Evolutionary conservation across 331 rosid genomes (phyloP).

Genomic region (Dryas integrifolia): DNA sequence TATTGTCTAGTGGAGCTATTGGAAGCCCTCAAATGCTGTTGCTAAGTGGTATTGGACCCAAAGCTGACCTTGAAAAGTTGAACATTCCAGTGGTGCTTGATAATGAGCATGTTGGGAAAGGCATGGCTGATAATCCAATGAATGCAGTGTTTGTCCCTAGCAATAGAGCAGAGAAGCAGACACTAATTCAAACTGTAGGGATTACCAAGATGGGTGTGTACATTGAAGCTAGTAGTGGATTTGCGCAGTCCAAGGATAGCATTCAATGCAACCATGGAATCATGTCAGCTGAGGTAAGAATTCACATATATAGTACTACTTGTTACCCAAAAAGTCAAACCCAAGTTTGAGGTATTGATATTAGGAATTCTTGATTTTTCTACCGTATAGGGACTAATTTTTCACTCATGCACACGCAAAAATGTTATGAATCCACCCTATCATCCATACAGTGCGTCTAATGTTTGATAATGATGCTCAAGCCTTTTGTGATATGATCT

Average conservation of each 20-base stretch:
- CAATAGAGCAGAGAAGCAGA: constrained; percentile 46
- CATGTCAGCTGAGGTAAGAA: constrained; percentile 88
- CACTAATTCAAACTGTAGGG: constrained; percentile 86
- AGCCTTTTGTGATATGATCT: constrained; percentile 11
- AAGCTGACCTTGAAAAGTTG: constrained; percentile 58
- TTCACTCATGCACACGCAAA: no score
- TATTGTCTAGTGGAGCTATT: constrained; percentile 79
- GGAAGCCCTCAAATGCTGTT: constrained; percentile 84
- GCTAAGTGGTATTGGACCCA: constrained; percentile 94
- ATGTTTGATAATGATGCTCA: background rate
- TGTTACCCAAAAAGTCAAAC: background rate
- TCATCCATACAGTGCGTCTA: background rate
- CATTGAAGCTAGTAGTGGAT: constrained; percentile 94
- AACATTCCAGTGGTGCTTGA: constrained; percentile 64
- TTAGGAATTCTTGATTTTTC: background rate
- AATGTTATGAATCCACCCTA: background rate
- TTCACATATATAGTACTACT: background rate
- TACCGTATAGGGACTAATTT: background rate
- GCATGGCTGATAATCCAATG: constrained; percentile 95
- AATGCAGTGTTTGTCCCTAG: constrained; percentile 77
- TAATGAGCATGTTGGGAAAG: constrained; percentile 74
- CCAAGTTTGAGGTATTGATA: background rate
- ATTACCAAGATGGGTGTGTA: constrained; percentile 82
- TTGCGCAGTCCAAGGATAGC: constrained; percentile 75
- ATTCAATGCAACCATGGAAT: constrained; percentile 94